Base-by-base conservation (phyloP, 306 rosid species). In the Fragaria ananassa region DNA sequence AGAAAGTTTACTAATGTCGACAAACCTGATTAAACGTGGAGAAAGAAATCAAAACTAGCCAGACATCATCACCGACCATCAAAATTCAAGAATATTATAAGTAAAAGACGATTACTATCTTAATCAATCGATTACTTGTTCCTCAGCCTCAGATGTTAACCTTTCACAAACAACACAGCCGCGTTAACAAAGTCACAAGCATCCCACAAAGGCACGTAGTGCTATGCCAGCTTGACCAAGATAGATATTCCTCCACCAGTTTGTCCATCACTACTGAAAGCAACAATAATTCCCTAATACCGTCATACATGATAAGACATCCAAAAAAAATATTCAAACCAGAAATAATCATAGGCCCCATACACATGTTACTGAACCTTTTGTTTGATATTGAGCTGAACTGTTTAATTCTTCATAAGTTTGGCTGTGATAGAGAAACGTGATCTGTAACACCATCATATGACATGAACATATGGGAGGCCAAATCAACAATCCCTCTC, bases 401-500 rank as follows among this genome's bases (percentile, higher is more conserved):
- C 71, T 67, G 51, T 42, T n/a, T 9, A 18, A 65, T 65, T 8
- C 70, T 65, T 66, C 49, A 39, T 39, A 5, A 39, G 46, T 66
- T 34, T 63, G 68, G 68, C 70, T 21, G 71, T 39, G 71, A 11
- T 19, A 37, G 70, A 65, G 70, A 65, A 8, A 35, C 19, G 42
- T 67, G 53, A 67, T 6, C 71, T 67, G 71, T 67, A 67, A 42
- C 71, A 67, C 18, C 71, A 21, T 23, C 66, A 56, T 31, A 18
- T n/a, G 25, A 50, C 8, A 46, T 18, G 74, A 34, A 70, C 29
- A 65, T 29, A 45, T 11, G 42, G 42, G 34, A 44, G 12, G 66
- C 45, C 65, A 77, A 78, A 72, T 39, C 50, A 62, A 67, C 29
- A 67, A 45, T 73, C 34, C 23, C 25, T 49, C 65, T 25, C 70